Evolutionary conservation across 257 asterid species (phyloP).

Genomic region (Przewalskia tangutica): DNA sequence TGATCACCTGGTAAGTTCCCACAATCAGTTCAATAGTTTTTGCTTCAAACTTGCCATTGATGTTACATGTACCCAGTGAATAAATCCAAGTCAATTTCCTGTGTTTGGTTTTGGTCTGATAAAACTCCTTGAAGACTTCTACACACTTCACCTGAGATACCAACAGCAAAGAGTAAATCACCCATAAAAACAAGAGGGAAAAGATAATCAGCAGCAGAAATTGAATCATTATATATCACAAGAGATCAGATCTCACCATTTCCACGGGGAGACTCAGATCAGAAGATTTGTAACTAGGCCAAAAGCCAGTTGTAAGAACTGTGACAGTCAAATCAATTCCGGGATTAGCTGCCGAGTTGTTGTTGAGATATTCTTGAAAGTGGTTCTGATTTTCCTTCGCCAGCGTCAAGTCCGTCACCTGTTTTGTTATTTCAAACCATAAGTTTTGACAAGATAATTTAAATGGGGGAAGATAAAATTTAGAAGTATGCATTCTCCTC

Average conservation of each 20-base stretch:
- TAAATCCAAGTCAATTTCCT: constrained; percentile 47
- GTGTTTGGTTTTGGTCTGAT: constrained; percentile 24
- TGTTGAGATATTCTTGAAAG: constrained; percentile 32
- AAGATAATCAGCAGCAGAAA: neutral
- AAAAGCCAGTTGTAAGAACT: constrained; percentile 47
- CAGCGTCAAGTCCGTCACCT: constrained; percentile 47
- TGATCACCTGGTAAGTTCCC: constrained; percentile 41
- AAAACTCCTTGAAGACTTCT: constrained; percentile 41
- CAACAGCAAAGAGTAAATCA: neutral
- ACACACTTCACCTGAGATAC: constrained; percentile 45
- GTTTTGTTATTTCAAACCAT: neutral
- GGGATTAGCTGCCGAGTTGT: constrained; percentile 18
- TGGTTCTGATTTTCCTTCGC: constrained; percentile 34
- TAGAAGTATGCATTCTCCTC: neutral
- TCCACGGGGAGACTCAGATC: constrained; percentile 49
- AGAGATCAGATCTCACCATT: constrained; percentile 24
- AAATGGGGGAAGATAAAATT: neutral
- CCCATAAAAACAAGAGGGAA: neutral
- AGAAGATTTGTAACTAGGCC: constrained; percentile 55
- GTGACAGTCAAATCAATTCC: constrained; percentile 42
- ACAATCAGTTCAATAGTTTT: constrained; percentile 39
- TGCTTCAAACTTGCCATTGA: constrained; percentile 35
- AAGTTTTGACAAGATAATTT: neutral
- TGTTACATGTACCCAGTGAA: constrained; percentile 40
- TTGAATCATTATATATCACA: neutral